Percentiles rank a stretch among this genome's conserved stretches.
phyloP scores from a whole-genome alignment of 495 filamentous ascomycete genomes.

The Talaromyces adpressus region DNA sequence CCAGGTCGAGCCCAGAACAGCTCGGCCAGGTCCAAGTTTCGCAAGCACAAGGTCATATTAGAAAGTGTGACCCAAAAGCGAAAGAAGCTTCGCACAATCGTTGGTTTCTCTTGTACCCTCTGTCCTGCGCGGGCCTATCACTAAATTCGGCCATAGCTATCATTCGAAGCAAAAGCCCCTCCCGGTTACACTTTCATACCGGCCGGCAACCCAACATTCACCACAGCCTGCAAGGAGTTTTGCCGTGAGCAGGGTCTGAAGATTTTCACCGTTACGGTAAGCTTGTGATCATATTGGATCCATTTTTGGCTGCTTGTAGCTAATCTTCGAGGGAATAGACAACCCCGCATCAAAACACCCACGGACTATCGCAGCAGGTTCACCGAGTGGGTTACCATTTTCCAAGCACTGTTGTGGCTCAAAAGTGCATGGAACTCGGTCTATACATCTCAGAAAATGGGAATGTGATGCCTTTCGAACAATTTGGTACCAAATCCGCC shows the following conservation, averaged over 20 bases:
- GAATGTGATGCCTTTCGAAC: slow-evolving; percentile 29
- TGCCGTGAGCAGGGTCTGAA: slow-evolving; percentile 60
- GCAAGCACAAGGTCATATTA: slow-evolving; percentile 52
- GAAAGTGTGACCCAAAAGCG: slow-evolving; percentile 53
- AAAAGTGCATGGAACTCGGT: slow-evolving; percentile 42
- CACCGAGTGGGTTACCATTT: slow-evolving; percentile 80
- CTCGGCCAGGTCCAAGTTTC: slow-evolving; percentile 25
- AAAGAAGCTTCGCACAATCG: slow-evolving; percentile 50
- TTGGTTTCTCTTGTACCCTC: slow-evolving; percentile 14
- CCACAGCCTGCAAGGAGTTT: slow-evolving; percentile 68
- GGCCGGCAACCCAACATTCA: slow-evolving; percentile 71
- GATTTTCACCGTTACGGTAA: slow-evolving; percentile 76
- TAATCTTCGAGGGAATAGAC: slow-evolving; percentile 22
- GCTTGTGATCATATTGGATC: slow-evolving; percentile 18
- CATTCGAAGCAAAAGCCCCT: slow-evolving; percentile 50
- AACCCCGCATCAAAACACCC: slow-evolving; percentile 38
- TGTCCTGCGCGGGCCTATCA: background rate
- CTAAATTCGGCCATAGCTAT: slow-evolving; percentile 27
- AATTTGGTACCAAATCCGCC: background rate
- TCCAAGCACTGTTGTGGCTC: slow-evolving; percentile 45
- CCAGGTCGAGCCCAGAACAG: slow-evolving; percentile 27
- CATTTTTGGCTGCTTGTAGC: background rate
- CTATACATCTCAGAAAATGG: slow-evolving; percentile 34
- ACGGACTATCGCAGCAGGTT: slow-evolving; percentile 57
- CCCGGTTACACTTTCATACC: slow-evolving; percentile 79